Conservation (phyloP, 2,329 filamentous ascomycete species). For the Ascomycota sp. region DNA sequence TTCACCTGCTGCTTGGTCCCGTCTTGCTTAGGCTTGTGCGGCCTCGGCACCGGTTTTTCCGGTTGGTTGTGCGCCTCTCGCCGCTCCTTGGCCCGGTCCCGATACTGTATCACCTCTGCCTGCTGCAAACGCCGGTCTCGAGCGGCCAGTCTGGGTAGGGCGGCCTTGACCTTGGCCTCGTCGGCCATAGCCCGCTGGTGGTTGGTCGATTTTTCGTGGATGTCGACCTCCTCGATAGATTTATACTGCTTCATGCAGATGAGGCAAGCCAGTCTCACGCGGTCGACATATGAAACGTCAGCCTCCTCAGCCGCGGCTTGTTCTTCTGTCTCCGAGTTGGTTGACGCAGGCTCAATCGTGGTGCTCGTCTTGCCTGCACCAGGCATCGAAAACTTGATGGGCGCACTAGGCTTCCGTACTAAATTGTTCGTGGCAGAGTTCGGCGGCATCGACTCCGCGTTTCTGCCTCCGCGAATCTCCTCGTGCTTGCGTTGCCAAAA, state of each 20-base stretch:
- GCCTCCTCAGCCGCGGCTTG: constrained; percentile 1
- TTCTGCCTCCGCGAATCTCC: constrained; percentile 13
- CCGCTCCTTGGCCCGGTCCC: constrained; percentile 48
- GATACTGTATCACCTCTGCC: constrained; percentile 23
- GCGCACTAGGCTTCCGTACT: constrained; percentile 1
- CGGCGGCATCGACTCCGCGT: constrained; percentile 1
- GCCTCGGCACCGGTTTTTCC: constrained; percentile 23
- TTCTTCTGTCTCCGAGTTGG: constrained; percentile 2
- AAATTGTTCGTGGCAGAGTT: background rate
- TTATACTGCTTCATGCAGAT: constrained; percentile 27
- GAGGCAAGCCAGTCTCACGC: constrained; percentile 23
- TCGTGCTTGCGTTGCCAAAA: constrained; percentile 23
- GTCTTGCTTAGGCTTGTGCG: constrained; percentile 16
- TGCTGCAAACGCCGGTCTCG: constrained; percentile 16
- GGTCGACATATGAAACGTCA: constrained; percentile 35
- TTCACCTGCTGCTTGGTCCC: constrained; percentile 3
- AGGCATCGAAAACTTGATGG: constrained; percentile 14
- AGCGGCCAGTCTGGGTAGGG: constrained; percentile 17
- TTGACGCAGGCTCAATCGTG: constrained; percentile 2
- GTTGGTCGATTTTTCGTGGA: constrained; percentile 21
- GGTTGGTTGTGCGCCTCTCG: constrained; percentile 41
- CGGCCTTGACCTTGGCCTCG: constrained; percentile 27
- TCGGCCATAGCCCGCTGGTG: constrained; percentile 20
- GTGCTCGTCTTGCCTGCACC: constrained; percentile 5
- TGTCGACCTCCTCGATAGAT: constrained; percentile 19